Conservation (phyloP, 805 yeast species). For the Saccharomyces paradoxus region DNA sequence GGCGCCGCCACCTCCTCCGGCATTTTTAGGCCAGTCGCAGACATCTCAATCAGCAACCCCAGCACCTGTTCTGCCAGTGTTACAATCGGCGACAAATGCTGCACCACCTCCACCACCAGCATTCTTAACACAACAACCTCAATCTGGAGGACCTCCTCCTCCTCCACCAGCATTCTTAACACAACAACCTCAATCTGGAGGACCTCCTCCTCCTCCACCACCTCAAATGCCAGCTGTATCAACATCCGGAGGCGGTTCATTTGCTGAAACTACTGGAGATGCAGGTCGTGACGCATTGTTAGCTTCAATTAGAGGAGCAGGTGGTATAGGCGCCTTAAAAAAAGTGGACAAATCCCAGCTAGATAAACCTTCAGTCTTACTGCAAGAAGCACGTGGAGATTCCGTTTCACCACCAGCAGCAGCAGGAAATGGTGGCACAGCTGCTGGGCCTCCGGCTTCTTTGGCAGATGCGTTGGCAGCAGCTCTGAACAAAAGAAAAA, state of each 20-base stretch:
- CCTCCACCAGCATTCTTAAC: conserved; percentile 14
- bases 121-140: conserved; percentile 7
- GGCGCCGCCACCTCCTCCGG: conserved; percentile 20
- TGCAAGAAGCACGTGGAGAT: conserved; percentile 68
- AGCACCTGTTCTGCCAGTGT: conserved; percentile 1
- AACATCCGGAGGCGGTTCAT: conserved; percentile 2
- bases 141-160: conserved; percentile 6
- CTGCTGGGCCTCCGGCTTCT: conserved; percentile 49
- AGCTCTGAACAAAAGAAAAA: conserved; percentile 75
- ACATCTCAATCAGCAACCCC: conserved; percentile 14
- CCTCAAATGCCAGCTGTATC: conserved; percentile 2
- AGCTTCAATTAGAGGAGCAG: conserved; percentile 78
- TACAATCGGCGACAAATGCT: conserved; percentile 5
- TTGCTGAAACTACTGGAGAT: conserved; percentile 35
- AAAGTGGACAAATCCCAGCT: conserved; percentile 78
- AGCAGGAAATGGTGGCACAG: conserved; percentile 32
- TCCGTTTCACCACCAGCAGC: conserved; percentile 31
- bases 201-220: conserved; percentile 10
- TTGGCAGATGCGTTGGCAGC: conserved; percentile 84
- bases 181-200: conserved; percentile 5
- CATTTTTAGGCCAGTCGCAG: neutral
- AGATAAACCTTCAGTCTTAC: conserved; percentile 66
- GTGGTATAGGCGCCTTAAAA: conserved; percentile 58
- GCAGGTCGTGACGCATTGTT: conserved; percentile 71
- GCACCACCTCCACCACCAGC: conserved; percentile 16